Evolutionary conservation across 805 yeast genomes (phyloP).

Genomic region (Yarrowia keelungensis): DNA sequence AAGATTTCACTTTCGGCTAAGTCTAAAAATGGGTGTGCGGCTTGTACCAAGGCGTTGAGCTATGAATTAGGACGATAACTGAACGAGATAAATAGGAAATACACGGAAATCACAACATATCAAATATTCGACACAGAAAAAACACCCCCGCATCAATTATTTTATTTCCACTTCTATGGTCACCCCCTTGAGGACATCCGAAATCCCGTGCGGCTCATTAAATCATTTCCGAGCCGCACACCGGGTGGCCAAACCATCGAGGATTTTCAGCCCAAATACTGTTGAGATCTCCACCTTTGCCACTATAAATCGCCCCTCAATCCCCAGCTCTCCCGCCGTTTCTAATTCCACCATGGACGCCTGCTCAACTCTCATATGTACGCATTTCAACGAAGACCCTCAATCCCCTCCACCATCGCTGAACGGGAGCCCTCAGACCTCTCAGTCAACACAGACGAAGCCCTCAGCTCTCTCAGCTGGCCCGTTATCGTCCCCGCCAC

Average conservation of each 20-base stretch:
- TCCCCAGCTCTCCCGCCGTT: not conserved
- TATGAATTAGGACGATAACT: too few relatives aligned
- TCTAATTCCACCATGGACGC: slow-evolving; percentile 17
- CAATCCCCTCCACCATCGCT: not conserved
- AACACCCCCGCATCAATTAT: too few relatives aligned
- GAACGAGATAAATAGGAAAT: too few relatives aligned
- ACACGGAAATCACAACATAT: too few relatives aligned
- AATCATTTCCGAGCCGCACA: slow-evolving; percentile 19
- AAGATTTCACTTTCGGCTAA: not conserved
- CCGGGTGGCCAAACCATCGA: slow-evolving; percentile 6
- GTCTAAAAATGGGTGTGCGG: not conserved
- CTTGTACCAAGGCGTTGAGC: not conserved
- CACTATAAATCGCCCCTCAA: not conserved
- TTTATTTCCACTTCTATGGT: too few relatives aligned
- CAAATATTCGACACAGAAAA: too few relatives aligned
- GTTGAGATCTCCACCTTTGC: not conserved
- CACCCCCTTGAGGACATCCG: not conserved
- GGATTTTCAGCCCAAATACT: not conserved
- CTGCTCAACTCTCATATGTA: slow-evolving; percentile 23
- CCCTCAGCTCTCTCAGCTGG: too few relatives aligned
- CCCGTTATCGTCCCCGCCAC: not conserved
- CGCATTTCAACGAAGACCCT: slow-evolving; percentile 31
- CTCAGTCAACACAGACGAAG: too few relatives aligned
- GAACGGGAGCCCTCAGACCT: not conserved
- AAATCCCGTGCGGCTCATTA: slow-evolving; percentile 4